Evolutionary conservation across 495 filamentous ascomycete genomes (phyloP).

Genomic region (Monascus purpureus): DNA sequence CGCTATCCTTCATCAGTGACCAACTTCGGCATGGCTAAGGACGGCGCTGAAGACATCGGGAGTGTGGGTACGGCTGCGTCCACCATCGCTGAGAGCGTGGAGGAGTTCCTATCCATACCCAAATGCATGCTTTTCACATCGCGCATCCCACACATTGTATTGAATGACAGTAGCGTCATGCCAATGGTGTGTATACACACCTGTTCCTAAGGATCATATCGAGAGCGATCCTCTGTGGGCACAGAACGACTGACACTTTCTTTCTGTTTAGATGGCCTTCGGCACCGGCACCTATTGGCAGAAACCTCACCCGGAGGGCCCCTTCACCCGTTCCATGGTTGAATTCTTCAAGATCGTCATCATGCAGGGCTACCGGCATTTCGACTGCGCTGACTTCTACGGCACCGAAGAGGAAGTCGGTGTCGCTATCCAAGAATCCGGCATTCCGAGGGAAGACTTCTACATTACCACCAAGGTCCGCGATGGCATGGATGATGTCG

Average conservation of each 20-base stretch:
- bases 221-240: too few relatives aligned
- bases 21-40: too few relatives aligned
- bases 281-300: constrained; percentile 54
- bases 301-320: constrained; percentile 28
- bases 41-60: too few relatives aligned
- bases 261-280: constrained; percentile 59
- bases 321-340: constrained; percentile 27
- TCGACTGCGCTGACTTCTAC: constrained; percentile 77
- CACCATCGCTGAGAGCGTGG: too few relatives aligned
- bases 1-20: too few relatives aligned
- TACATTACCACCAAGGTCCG: constrained; percentile 54
- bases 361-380: constrained; percentile 55
- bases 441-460: constrained; percentile 33
- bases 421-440: constrained; percentile 53
- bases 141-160: constrained; percentile 39
- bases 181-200: constrained; percentile 53
- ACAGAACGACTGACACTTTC: too few relatives aligned
- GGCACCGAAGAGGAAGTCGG: constrained; percentile 69
- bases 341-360: constrained; percentile 54
- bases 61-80: too few relatives aligned
- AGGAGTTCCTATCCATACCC: too few relatives aligned
- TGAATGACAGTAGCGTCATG: constrained; percentile 61
- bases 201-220: too few relatives aligned
- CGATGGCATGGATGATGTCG: constrained; percentile 34
- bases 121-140: too few relatives aligned